A percentile compares a stretch with the other conserved stretches of the same genome.
phyloP scores from a whole-genome alignment of 305 asterid species.

The Solanum chacoense region DNA sequence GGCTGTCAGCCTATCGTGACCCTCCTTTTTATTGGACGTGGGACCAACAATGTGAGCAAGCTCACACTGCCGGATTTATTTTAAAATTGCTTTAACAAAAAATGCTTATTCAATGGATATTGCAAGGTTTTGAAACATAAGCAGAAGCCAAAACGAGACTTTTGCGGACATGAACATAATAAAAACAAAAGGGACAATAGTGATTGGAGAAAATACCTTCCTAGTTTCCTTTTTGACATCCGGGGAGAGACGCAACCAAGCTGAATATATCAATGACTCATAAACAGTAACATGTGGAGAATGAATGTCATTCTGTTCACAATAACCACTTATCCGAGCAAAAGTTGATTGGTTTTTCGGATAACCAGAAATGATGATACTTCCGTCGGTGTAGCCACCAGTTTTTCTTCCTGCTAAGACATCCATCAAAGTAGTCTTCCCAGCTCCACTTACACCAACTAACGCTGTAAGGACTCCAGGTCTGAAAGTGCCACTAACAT shows the following conservation, averaged over 20 bases:
- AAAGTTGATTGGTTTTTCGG: conserved; percentile 79
- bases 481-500: conserved; percentile 82
- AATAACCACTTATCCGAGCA: conserved; percentile 87
- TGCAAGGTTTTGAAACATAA: not conserved
- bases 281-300: conserved; percentile 84
- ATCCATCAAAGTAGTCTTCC: conserved; percentile 94
- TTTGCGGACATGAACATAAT: not conserved
- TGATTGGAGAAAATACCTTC: conserved; percentile 24
- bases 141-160: not conserved
- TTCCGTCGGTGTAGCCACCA: conserved; percentile 75
- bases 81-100: not conserved
- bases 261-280: conserved; percentile 84
- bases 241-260: conserved; percentile 87
- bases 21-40: not conserved
- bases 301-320: conserved; percentile 93
- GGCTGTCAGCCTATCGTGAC: not conserved
- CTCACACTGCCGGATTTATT: not conserved
- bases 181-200: not conserved
- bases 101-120: not conserved
- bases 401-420: conserved; percentile 95
- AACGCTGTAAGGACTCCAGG: conserved; percentile 95
- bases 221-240: conserved; percentile 48
- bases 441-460: conserved; percentile 97
- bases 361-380: conserved; percentile 65
- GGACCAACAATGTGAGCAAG: not conserved